These are phyloP conservation scores for Penicillium salamii DNA, from an alignment of 495 filamentous ascomycete genomes.

Conservation along the genomic window DNA sequence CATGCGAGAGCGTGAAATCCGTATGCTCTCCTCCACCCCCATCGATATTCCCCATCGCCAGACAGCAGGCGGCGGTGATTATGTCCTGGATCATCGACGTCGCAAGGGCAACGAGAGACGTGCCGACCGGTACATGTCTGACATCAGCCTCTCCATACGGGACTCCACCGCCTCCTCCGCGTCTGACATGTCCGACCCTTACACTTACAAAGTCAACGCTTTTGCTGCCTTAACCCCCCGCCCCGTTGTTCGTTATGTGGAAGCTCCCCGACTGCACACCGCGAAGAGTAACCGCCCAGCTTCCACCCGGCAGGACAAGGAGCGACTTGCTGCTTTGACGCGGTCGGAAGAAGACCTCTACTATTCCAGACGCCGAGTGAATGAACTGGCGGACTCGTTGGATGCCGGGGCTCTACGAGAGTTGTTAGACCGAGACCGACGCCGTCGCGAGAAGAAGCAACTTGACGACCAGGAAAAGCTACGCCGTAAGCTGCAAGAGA, in stretches of 20 bases:
- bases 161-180: conserved; percentile 72
- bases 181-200: conserved; percentile 65
- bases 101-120: conserved; percentile 55
- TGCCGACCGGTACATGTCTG: conserved; percentile 61
- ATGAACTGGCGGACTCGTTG: conserved; percentile 77
- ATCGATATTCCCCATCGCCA: conserved; percentile 62
- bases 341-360: conserved; percentile 63
- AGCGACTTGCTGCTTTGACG: conserved; percentile 38
- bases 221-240: conserved; percentile 74
- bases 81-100: conserved; percentile 59
- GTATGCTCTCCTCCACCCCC: conserved; percentile 67
- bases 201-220: conserved; percentile 71
- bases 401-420: conserved; percentile 77
- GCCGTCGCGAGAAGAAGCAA: conserved; percentile 70
- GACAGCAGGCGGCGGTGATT: conserved; percentile 41
- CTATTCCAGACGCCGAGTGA: conserved; percentile 65
- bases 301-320: conserved; percentile 33
- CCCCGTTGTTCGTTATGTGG: conserved; percentile 72
- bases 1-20: conserved; percentile 79
- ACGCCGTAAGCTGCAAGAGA: conserved; percentile 63
- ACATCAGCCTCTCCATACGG: conserved; percentile 67
- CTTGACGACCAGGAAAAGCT: conserved; percentile 68
- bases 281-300: conserved; percentile 35
- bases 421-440: conserved; percentile 79
- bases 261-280: conserved; percentile 51